Percentiles rank a stretch among this genome's conserved stretches.
phyloP scores from a whole-genome alignment of 2,329 filamentous ascomycete species.

The Colletotrichum filicis region DNA sequence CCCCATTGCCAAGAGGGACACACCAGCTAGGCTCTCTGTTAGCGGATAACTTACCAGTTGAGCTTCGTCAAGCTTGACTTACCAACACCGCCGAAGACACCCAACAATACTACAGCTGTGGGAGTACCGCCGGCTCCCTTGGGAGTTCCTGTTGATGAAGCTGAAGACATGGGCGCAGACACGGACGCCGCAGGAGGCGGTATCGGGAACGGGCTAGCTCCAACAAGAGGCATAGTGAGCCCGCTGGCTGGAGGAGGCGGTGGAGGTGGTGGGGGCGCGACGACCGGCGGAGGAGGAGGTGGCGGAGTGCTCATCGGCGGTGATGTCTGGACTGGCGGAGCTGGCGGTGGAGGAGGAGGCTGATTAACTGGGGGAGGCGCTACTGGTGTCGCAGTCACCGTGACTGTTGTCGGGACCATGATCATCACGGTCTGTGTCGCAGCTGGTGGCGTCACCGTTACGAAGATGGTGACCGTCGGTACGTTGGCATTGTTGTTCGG shows the following conservation, averaged over 20 bases:
- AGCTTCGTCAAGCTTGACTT: background rate
- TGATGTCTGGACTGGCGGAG: background rate
- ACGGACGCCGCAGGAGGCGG: background rate
- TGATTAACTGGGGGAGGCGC: background rate
- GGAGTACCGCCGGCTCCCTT: constrained; percentile 23
- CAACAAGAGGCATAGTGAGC: constrained; percentile 1
- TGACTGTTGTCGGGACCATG: constrained; percentile 23
- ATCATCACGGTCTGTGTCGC: constrained; percentile 25
- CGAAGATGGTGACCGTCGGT: constrained; percentile 28
- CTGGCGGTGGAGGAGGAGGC: background rate
- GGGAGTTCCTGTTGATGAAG: background rate
- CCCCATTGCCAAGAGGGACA: constrained; percentile 29
- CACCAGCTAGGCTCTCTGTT: background rate
- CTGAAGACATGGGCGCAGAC: constrained; percentile 4
- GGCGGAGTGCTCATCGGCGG: background rate
- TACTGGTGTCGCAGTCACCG: constrained; percentile 19
- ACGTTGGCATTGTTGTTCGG: constrained; percentile 31
- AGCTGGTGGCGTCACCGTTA: constrained; percentile 17
- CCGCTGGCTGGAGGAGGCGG: background rate
- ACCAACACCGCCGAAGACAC: constrained; percentile 33
- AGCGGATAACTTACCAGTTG: background rate
- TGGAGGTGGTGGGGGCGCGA: background rate
- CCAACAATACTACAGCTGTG: constrained; percentile 23
- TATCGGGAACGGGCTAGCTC: background rate
- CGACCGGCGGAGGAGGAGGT: background rate